These are phyloP conservation scores for Phialemonium atrogriseum DNA, from an alignment of 2,329 filamentous ascomycete genomes.

Conservation along the genomic window DNA sequence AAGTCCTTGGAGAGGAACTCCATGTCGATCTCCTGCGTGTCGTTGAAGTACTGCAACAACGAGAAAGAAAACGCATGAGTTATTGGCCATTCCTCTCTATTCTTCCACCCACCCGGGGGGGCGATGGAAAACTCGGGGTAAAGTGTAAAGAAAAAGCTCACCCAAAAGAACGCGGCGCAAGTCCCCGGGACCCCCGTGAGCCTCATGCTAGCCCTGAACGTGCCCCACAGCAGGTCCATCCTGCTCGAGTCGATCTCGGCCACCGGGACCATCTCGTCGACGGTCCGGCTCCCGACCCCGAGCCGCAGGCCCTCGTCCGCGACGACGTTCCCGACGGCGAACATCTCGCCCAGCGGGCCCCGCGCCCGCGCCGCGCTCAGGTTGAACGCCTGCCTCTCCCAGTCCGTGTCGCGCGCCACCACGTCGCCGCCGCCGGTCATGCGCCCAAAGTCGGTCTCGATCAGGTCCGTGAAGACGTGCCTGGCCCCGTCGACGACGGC, in stretches of 20 bases:
- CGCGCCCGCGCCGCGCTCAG: constrained; percentile 47
- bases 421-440: constrained; percentile 34
- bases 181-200: constrained; percentile 54
- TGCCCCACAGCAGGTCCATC: constrained; percentile 60
- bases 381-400: constrained; percentile 61
- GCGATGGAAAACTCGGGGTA: too few species aligned
- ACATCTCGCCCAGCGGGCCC: constrained; percentile 59
- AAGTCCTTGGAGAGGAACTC: constrained; percentile 67
- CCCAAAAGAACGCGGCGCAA: constrained; percentile 75
- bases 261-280: constrained; percentile 46
- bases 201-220: constrained; percentile 60
- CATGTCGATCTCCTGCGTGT: constrained; percentile 74
- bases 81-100: not conserved
- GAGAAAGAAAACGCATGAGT: not conserved
- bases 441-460: constrained; percentile 66
- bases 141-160: constrained; percentile 30
- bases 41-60: constrained; percentile 57
- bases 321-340: constrained; percentile 47
- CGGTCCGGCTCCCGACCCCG: constrained; percentile 37
- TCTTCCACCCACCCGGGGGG: too few species aligned
- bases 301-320: constrained; percentile 47
- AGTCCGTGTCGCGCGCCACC: constrained; percentile 55
- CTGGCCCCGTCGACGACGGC: constrained; percentile 30
- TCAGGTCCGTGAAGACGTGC: constrained; percentile 56
- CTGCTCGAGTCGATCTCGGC: constrained; percentile 57